Percentiles rank a stretch among this genome's conserved stretches.
Evolutionary conservation across 805 yeast genomes (phyloP).

Genomic region (Kluyveromyces lactis): DNA sequence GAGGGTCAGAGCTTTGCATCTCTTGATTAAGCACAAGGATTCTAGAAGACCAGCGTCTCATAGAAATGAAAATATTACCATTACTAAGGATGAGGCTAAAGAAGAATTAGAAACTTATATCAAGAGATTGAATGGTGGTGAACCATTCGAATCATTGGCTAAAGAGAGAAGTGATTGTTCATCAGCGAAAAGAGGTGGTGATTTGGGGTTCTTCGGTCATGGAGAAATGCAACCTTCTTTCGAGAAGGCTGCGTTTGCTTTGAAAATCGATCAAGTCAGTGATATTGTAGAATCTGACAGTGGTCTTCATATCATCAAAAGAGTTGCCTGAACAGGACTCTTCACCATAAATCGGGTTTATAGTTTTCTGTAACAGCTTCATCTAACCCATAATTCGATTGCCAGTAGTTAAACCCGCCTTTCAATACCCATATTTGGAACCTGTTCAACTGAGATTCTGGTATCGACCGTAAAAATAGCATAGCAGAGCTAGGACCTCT

Average conservation of each 20-base stretch:
- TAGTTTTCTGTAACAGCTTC: slow-evolving; percentile 52
- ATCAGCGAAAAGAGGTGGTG: slow-evolving; percentile 83
- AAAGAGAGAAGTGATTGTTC: slow-evolving; percentile 81
- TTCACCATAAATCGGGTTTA: slow-evolving; percentile 36
- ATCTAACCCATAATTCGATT: slow-evolving; percentile 62
- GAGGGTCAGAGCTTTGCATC: slow-evolving; percentile 72
- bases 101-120: slow-evolving; percentile 51
- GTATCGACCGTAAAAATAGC: slow-evolving; percentile 36
- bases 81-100: slow-evolving; percentile 77
- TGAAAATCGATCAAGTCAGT: slow-evolving; percentile 77
- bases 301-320: slow-evolving; percentile 81
- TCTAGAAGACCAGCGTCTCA: slow-evolving; percentile 90
- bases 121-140: slow-evolving; percentile 56
- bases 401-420: slow-evolving; percentile 90
- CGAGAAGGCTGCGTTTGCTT: slow-evolving; percentile 76
- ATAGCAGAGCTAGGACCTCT: slow-evolving; percentile 85
- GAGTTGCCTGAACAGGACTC: slow-evolving; percentile 55
- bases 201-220: slow-evolving; percentile 76
- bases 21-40: slow-evolving; percentile 73
- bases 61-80: slow-evolving; percentile 69
- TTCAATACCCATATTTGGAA: slow-evolving; percentile 59
- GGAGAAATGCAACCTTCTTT: slow-evolving; percentile 96
- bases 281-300: slow-evolving; percentile 81
- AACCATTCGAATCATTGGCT: slow-evolving; percentile 65
- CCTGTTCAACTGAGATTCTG: slow-evolving; percentile 21